A percentile compares a stretch with the other conserved stretches of the same genome.
These are phyloP conservation scores for Aureoboletus auriporus DNA, from an alignment of 768 basidiomycete species.

Conservation along the genomic window DNA sequence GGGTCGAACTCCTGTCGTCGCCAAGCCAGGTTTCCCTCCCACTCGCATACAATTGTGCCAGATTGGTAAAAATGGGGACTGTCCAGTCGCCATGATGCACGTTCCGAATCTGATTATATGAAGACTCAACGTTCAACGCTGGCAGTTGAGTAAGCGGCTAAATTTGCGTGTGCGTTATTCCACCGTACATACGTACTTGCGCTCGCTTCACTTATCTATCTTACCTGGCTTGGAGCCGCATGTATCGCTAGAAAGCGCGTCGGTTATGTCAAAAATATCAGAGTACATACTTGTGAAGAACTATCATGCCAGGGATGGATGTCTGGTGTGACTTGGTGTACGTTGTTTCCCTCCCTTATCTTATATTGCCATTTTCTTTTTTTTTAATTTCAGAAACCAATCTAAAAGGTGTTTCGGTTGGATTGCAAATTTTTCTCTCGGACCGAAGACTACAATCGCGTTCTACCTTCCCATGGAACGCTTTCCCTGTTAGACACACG, in stretches of 20 bases:
- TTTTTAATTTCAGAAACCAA: too few species aligned
- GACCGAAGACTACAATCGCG: too few species aligned
- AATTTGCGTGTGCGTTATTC: background rate
- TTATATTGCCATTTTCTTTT: background rate
- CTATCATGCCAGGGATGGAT: background rate
- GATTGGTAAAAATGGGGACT: background rate
- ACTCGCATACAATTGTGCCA: background rate
- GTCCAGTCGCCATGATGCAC: background rate
- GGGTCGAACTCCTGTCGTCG: background rate
- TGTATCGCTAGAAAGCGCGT: too few species aligned
- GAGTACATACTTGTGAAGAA: background rate
- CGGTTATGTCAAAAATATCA: background rate
- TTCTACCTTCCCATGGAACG: too few species aligned
- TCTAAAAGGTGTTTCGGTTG: too few species aligned
- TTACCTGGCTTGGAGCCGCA: too few species aligned
- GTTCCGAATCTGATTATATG: background rate
- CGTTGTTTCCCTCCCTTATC: background rate
- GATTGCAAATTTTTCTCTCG: too few species aligned
- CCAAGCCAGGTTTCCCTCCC: background rate
- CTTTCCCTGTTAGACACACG: too few species aligned
- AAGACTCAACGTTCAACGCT: too few species aligned
- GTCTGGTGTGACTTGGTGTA: background rate
- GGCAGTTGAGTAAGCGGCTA: background rate
- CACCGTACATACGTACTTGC: background rate
- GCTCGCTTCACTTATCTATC: background rate